A percentile compares a stretch with the other conserved stretches of the same genome.
Evolutionary conservation across 345 rosid genomes (phyloP).

Genomic region (Boechera retrofracta): DNA sequence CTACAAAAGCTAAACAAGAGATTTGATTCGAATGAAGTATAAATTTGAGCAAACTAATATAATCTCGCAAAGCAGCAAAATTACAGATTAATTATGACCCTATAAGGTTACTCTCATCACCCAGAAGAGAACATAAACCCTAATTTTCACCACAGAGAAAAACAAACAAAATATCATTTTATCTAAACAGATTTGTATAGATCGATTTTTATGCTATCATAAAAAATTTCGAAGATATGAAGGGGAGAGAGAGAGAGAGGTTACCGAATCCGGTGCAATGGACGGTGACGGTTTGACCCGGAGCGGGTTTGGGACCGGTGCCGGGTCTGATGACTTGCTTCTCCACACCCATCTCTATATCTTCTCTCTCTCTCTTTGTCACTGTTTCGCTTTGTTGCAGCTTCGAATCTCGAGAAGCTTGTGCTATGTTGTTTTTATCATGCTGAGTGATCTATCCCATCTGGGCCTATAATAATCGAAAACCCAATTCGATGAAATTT

Average conservation of each 20-base stretch:
- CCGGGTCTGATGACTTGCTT: slow-evolving; percentile 64
- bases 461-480: neutral
- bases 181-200: slow-evolving; percentile 28
- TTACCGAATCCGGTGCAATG: slow-evolving; percentile 78
- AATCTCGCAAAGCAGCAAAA: neutral
- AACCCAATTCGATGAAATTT: neutral
- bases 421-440: neutral
- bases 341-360: slow-evolving; percentile 59
- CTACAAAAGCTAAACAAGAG: neutral
- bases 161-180: neutral
- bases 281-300: slow-evolving; percentile 72
- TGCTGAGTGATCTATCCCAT: neutral
- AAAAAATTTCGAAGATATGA: neutral
- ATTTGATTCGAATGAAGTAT: neutral
- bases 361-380: neutral
- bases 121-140: slow-evolving; percentile 16
- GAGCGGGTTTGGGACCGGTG: slow-evolving; percentile 59
- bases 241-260: neutral
- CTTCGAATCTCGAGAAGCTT: slow-evolving; percentile 20
- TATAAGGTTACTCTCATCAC: neutral
- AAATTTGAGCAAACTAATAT: neutral
- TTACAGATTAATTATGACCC: neutral
- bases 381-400: neutral
- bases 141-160: neutral
- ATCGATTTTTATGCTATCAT: neutral